Conservation (phyloP, 768 basidiomycete genomes). For the Tylopilus intermedius region DNA sequence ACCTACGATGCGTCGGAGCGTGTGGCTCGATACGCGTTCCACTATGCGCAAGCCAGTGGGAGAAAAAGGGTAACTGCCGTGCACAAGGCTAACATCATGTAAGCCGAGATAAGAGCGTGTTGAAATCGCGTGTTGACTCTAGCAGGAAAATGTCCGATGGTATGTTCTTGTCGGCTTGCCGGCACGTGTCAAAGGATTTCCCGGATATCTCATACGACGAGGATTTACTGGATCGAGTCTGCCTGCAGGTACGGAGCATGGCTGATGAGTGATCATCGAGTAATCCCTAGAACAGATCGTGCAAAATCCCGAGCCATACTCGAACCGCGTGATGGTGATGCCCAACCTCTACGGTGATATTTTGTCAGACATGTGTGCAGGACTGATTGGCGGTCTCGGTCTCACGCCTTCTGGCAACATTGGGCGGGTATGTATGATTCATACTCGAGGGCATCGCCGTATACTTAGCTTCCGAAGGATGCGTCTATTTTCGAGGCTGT, state of each 20-base stretch:
- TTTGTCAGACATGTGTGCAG: slow-evolving; percentile 96
- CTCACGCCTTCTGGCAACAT: slow-evolving; percentile 98
- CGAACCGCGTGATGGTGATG: slow-evolving; percentile 99
- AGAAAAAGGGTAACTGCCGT: slow-evolving; percentile 94
- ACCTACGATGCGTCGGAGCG: slow-evolving; percentile 99
- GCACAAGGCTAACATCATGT: slow-evolving; percentile 99
- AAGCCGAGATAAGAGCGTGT: slow-evolving; percentile 25
- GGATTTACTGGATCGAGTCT: slow-evolving; percentile 94
- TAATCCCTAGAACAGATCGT: slow-evolving; percentile 56
- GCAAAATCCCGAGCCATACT: slow-evolving; percentile 88
- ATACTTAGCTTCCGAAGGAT: slow-evolving; percentile 50
- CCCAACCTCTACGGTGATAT: slow-evolving; percentile 97
- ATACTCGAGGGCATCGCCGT: slow-evolving; percentile 2
- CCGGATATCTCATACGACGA: slow-evolving; percentile 93
- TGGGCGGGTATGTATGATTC: slow-evolving; percentile 60
- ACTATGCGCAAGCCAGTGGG: slow-evolving; percentile 87
- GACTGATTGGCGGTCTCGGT: slow-evolving; percentile 95
- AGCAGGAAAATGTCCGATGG: slow-evolving; percentile 99
- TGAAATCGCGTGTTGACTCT: slow-evolving; percentile 12
- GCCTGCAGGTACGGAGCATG: slow-evolving; percentile 63
- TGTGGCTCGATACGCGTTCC: slow-evolving; percentile 96
- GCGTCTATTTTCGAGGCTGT: slow-evolving; percentile 99
- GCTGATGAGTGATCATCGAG: background rate
- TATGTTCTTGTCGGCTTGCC: slow-evolving; percentile 98
- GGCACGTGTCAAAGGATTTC: slow-evolving; percentile 93